These are phyloP conservation scores for Aaosphaeria pasadenensis DNA, from an alignment of 2,329 filamentous ascomycete genomes.

Conservation along the genomic window DNA sequence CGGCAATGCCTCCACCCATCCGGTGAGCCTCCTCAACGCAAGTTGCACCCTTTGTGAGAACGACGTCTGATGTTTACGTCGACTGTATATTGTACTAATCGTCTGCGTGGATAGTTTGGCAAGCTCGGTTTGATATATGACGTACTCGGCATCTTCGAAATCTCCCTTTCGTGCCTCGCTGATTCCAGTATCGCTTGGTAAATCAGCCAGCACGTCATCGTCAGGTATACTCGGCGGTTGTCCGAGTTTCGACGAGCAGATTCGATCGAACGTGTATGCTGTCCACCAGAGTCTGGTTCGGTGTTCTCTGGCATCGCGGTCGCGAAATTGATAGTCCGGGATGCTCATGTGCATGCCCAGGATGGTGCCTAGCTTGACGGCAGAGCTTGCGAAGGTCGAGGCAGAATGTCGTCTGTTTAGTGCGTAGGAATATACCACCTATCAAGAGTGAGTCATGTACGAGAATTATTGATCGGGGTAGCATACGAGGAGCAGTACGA, in stretches of 20 bases:
- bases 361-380: conserved; percentile 43
- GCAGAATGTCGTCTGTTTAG: conserved; percentile 47
- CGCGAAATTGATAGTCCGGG: conserved; percentile 39
- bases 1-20: conserved; percentile 37
- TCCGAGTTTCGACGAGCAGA: conserved; percentile 34
- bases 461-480: background rate
- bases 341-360: conserved; percentile 46
- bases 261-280: conserved; percentile 30
- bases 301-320: conserved; percentile 31
- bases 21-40: conserved; percentile 33
- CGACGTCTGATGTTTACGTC: conserved; percentile 21
- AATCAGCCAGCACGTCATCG: conserved; percentile 40
- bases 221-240: conserved; percentile 30
- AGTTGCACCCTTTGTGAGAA: conserved; percentile 38
- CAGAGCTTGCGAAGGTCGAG: conserved; percentile 44
- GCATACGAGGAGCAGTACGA: conserved; percentile 44
- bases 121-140: conserved; percentile 39
- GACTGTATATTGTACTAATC: conserved; percentile 24
- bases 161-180: background rate
- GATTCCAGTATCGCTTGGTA: conserved; percentile 38
- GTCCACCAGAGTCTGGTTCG: conserved; percentile 35
- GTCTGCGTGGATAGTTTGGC: conserved; percentile 30
- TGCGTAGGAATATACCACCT: conserved; percentile 46
- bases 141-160: conserved; percentile 39
- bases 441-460: background rate